phyloP scores from a whole-genome alignment of 495 filamentous ascomycete genomes.

The Talaromyces thailandensis region DNA sequence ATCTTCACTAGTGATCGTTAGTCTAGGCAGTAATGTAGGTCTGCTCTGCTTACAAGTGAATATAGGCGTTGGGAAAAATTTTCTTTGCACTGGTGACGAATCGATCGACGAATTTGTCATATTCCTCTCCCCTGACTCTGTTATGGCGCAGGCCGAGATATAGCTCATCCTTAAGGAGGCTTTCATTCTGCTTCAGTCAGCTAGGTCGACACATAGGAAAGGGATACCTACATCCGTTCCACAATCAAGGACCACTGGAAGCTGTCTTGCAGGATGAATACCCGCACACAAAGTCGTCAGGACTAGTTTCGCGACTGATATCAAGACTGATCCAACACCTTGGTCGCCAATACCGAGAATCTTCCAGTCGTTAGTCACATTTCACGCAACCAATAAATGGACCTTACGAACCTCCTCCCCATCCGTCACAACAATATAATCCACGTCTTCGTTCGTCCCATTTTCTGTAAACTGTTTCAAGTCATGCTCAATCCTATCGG shows the following conservation, averaged over 20 bases:
- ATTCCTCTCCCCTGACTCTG: slow-evolving; percentile 60
- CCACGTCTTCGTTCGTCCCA: slow-evolving; percentile 61
- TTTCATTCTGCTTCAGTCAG: slow-evolving; percentile 47
- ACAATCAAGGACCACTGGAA: slow-evolving; percentile 81
- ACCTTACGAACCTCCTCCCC: slow-evolving; percentile 53
- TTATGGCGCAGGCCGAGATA: slow-evolving; percentile 68
- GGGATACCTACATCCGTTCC: slow-evolving; percentile 52
- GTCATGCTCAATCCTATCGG: slow-evolving; percentile 49
- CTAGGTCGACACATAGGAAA: background rate
- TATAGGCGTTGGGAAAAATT: slow-evolving; percentile 69
- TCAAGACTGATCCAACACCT: slow-evolving; percentile 80
- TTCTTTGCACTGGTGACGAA: slow-evolving; percentile 62
- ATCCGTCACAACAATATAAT: slow-evolving; percentile 86
- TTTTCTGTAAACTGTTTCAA: slow-evolving; percentile 48
- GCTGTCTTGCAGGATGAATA: slow-evolving; percentile 68
- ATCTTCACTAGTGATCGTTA: slow-evolving; percentile 35
- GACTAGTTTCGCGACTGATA: slow-evolving; percentile 74
- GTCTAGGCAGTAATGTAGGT: background rate
- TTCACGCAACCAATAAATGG: too few relatives aligned
- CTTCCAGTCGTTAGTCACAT: slow-evolving; percentile 16
- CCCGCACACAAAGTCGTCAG: slow-evolving; percentile 80
- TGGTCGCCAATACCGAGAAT: slow-evolving; percentile 89
- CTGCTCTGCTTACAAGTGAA: slow-evolving; percentile 55
- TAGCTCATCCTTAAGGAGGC: slow-evolving; percentile 67
- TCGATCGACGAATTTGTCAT: slow-evolving; percentile 67